phyloP scores from a whole-genome alignment of 176 grass and related monocot species.

The barley (Hordeum vulgare) region MorexV3_pseudomolecules_assembly NC_058522.1:25204497-25204996 shows the following conservation, averaged over 20 bases:
- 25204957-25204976: background rate
- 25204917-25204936: background rate
- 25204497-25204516: conserved; percentile 5
- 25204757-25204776: conserved; percentile 6
- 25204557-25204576: background rate
- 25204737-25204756: background rate
- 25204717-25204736: background rate
- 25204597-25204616: conserved; percentile 49
- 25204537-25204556: background rate
- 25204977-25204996: background rate
- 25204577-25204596: conserved; percentile 20
- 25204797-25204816: background rate
- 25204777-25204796: background rate
- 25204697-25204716: conserved; percentile 71
- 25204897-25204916: conserved; percentile 47
- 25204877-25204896: conserved; percentile 41
- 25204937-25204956: background rate
- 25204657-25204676: conserved; percentile 76
- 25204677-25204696: conserved; percentile 54
- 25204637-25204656: conserved; percentile 82
- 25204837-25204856: background rate
- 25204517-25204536: background rate
- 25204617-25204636: conserved; percentile 90
- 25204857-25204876: background rate
- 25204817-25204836: background rate